Base-by-base conservation (phyloP, 108 stramenopile species). In the Pseudonitzschia multiseries region DNA sequence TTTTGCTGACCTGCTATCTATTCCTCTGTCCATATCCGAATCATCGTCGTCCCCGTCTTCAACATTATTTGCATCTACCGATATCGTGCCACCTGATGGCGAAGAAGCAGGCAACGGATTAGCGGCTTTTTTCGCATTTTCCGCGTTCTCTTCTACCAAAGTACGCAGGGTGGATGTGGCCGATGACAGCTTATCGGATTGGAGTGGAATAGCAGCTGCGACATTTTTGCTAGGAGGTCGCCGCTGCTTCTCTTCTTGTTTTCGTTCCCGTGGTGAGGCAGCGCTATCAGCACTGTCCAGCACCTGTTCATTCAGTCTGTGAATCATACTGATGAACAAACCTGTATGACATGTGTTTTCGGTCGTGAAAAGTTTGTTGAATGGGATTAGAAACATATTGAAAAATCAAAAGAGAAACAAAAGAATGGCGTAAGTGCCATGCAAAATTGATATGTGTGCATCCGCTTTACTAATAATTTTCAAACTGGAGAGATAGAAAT, bases 311-410 rank as follows among this genome's bases (percentile, higher is more conserved):
- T 93, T 91, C 50, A 95, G 70, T 53, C 90, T 75, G 69, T 88
- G 87, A 57, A 95, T 93, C 92, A 93, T 93, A 70, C 89, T 89
- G 75, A 95, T 93, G 72, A 93, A 93, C 26, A 93, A 75, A 57
- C 66, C 66, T 67, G 66, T n/a, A n/a, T 14, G 46, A 18, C 12
- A 18, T 5, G 46, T 18, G 46, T 48, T 36, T 2, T 5, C 4
- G 36, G 36, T 36, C 36, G 36, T 36, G 2, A 6, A 36, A 36
- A 5, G 2, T 36, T 36, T 36, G 2, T 36, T 36, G 36, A 36
- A 36, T 36, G 36, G 36, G 36, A 36, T 36, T n/a, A n/a, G 17
- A 26, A 15, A 65, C 41, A 46, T 9, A 65, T n/a, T 20, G 41
- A 46, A 32, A n/a, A n/a, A 67, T 40, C 26, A 17, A 59, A 24